Base-by-base conservation (phyloP, 495 filamentous ascomycete genomes). In the Evansstolkia leycettana region DNA sequence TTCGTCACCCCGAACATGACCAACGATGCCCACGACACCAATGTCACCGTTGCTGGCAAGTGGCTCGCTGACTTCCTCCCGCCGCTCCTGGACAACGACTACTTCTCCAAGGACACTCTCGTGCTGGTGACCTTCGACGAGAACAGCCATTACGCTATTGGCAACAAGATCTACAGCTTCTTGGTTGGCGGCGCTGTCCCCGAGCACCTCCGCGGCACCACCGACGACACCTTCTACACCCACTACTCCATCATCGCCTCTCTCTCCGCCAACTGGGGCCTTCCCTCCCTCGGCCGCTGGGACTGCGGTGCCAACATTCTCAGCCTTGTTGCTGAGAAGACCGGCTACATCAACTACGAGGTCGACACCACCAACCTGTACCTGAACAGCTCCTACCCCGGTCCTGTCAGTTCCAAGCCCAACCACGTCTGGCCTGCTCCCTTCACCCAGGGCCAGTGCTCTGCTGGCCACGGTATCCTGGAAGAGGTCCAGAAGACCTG, bases 1-100 rank as follows among this genome's bases (percentile, higher is more conserved):
- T 82, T 84, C 57, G 72, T 83, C 38, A 84, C 78, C 10, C 80
- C 80, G 13, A 82, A 83, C 62, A 82, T 84, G 78, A 64, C 73
- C 41, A 73, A 78, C 41, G 76, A 80, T 49, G 81, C 69, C 17
- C 80, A 86, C 45, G 80, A 86, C 52, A 75, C 75, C 33, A 66
- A 65, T 51, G 65, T 84, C 31, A 70, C 67, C 13, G 66, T 70
- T 38, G 70, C 72, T 6, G 72, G 67, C 2, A 46, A 46, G 9
- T 84, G 77, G 77, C 60, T 73, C 7, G 64, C 67, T 16, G 45
- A 38, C 16, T 83, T 79, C 60, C 50, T 86, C 1, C 58, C 64
- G 28, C 67, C 72, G 3, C 70, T 84, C 28, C 60, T 84, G 23
- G 50, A 64, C 3, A 66, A 82, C 54, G 48, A 64, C 27, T 73